Evolutionary conservation across 768 basidiomycete species (phyloP).

Genomic region (Hydnomerulius pinastri): DNA sequence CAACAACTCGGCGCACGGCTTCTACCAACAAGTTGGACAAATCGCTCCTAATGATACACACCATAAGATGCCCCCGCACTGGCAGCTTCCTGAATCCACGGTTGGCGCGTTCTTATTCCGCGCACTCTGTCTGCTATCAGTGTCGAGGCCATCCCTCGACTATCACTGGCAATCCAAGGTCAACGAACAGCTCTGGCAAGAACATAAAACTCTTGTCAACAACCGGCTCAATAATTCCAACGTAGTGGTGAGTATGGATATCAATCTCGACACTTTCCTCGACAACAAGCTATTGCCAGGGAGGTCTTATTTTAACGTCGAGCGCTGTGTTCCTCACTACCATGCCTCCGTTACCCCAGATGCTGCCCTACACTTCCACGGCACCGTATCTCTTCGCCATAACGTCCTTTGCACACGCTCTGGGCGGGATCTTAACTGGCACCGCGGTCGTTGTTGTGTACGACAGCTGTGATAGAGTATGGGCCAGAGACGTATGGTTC

Average conservation of each 20-base stretch:
- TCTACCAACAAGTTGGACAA: no score
- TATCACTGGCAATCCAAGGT: not conserved
- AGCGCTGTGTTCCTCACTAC: not conserved
- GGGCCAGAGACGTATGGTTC: not conserved
- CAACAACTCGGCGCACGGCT: no score
- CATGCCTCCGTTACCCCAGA: not conserved
- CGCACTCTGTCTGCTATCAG: not conserved
- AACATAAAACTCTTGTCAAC: not conserved
- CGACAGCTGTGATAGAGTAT: not conserved
- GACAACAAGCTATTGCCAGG: not conserved
- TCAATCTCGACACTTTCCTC: not conserved
- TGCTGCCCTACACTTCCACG: not conserved
- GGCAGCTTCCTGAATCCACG: no score
- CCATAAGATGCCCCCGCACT: no score
- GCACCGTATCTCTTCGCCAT: not conserved
- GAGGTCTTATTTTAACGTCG: not conserved
- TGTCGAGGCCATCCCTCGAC: conserved; percentile 1
- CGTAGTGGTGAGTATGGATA: not conserved
- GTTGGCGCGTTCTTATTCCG: no score
- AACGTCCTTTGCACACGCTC: not conserved
- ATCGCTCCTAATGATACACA: no score
- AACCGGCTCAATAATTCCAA: conserved; percentile 1
- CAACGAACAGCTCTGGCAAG: not conserved
- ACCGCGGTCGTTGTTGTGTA: not conserved
- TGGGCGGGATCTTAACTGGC: not conserved